These are phyloP conservation scores for Skeletonema menzelii DNA, from an alignment of 108 stramenopile genomes.

Conservation along the genomic window DNA sequence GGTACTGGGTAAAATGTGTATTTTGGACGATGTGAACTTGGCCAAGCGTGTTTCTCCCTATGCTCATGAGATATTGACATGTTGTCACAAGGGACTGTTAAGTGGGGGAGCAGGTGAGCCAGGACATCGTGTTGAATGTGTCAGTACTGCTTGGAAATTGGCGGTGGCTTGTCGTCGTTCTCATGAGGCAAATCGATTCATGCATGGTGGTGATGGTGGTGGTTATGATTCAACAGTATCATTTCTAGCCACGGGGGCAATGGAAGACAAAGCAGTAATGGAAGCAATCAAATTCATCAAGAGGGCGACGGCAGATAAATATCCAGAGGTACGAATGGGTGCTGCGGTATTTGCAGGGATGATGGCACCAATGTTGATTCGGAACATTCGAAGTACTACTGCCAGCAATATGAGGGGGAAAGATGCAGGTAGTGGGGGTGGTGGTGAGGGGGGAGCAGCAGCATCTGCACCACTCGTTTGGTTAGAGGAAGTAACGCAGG, in stretches of 20 bases:
- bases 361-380: conserved; percentile 66
- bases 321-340: conserved; percentile 69
- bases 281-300: conserved; percentile 74
- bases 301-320: conserved; percentile 66
- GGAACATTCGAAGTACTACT: conserved; percentile 23
- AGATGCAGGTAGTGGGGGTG: conserved; percentile 6
- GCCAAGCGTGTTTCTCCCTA: conserved; percentile 60
- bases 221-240: not conserved
- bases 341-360: conserved; percentile 63
- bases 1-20: conserved; percentile 52
- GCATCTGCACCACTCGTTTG: conserved; percentile 41
- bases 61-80: conserved; percentile 68
- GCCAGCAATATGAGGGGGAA: conserved; percentile 19
- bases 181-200: conserved; percentile 21
- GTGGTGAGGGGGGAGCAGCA: conserved; percentile 15
- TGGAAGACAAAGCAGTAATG: conserved; percentile 70
- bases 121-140: conserved; percentile 67
- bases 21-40: conserved; percentile 45
- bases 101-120: conserved; percentile 64
- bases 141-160: conserved; percentile 56
- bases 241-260: conserved; percentile 57
- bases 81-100: conserved; percentile 67
- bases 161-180: conserved; percentile 66
- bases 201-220: conserved; percentile 1
- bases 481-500: conserved; percentile 68